A percentile compares a stretch with the other conserved stretches of the same genome.
Evolutionary conservation across 306 rosid species (phyloP).

Genomic region (Luffa aegyptiaca): DNA sequence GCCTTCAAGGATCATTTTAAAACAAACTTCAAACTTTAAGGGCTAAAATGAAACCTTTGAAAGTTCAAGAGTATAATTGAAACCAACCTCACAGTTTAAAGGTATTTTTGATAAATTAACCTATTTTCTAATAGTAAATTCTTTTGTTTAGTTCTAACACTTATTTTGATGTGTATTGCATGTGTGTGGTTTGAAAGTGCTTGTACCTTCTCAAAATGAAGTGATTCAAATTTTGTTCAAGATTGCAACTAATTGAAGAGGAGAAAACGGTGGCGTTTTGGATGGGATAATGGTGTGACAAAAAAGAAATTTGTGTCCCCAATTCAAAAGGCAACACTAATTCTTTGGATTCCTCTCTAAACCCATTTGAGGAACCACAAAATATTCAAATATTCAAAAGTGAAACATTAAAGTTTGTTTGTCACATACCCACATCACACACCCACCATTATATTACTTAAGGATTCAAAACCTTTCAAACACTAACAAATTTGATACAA

Average conservation of each 20-base stretch:
- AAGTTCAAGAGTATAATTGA: too few species aligned
- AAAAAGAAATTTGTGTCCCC: background rate
- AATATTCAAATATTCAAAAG: conserved; percentile 6
- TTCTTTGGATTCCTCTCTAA: background rate
- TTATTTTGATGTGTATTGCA: too few species aligned
- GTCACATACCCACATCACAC: background rate
- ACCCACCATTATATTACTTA: background rate
- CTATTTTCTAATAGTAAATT: too few species aligned
- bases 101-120: too few species aligned
- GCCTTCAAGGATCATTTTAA: too few species aligned
- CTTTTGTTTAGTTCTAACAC: too few species aligned
- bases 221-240: background rate
- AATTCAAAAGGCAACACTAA: background rate
- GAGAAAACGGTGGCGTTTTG: background rate
- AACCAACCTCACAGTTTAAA: too few species aligned
- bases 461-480: background rate
- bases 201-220: too few species aligned
- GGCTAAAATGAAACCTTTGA: too few species aligned
- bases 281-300: background rate
- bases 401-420: conserved; percentile 5
- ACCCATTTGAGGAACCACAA: conserved; percentile 5
- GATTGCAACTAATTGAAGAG: background rate
- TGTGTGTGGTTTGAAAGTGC: background rate
- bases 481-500: background rate
- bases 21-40: too few species aligned